A percentile compares a stretch with the other conserved stretches of the same genome.
Conservation (phyloP, 495 filamentous ascomycete species). For the Penicillium fimorum region DNA sequence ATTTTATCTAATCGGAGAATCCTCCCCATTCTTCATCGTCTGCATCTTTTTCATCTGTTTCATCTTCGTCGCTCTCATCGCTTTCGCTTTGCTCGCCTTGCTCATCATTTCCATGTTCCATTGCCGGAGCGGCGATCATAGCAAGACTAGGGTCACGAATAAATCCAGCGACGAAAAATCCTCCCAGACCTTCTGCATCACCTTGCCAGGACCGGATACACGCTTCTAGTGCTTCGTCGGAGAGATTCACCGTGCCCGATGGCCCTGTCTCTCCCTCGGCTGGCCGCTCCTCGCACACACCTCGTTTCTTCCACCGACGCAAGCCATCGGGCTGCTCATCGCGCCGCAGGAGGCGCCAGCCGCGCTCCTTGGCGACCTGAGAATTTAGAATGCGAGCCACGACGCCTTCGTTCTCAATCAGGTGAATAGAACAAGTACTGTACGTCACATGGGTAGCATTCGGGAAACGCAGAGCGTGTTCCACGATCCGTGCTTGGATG, state of each 20-base stretch:
- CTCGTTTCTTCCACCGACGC: constrained; percentile 68
- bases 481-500: constrained; percentile 73
- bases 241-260: constrained; percentile 33
- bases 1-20: constrained; percentile 42
- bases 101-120: constrained; percentile 1
- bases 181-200: constrained; percentile 72
- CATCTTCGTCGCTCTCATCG: constrained; percentile 24
- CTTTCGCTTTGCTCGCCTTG: neutral
- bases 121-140: constrained; percentile 2
- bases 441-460: constrained; percentile 77
- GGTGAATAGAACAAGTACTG: constrained; percentile 86
- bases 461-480: constrained; percentile 82
- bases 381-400: constrained; percentile 67
- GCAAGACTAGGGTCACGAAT: constrained; percentile 44
- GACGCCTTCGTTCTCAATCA: constrained; percentile 84
- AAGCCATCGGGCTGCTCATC: constrained; percentile 70
- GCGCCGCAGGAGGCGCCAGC: constrained; percentile 73
- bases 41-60: constrained; percentile 20
- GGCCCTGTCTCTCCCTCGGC: constrained; percentile 10
- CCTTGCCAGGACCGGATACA: constrained; percentile 81
- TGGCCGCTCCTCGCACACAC: constrained; percentile 42
- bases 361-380: constrained; percentile 59
- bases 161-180: constrained; percentile 71
- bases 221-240: constrained; percentile 59
- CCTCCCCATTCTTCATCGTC: constrained; percentile 46